phyloP scores from a whole-genome alignment of 495 filamentous ascomycete species.

The Aspergillus hancockii region DNA sequence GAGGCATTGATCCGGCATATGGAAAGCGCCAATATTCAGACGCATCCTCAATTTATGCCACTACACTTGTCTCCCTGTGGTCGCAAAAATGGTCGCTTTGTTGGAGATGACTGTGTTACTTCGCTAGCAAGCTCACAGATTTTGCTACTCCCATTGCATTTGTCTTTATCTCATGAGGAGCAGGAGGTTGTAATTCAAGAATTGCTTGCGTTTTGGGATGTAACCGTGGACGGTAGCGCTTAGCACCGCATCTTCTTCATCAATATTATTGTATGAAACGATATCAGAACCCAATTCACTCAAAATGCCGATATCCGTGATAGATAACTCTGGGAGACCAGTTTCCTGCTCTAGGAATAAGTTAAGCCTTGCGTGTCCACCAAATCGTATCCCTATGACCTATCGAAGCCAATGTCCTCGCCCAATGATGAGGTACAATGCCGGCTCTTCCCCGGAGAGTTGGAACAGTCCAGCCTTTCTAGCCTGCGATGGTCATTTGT shows the following conservation, averaged over 20 bases:
- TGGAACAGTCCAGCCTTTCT: too few relatives aligned
- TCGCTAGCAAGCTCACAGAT: constrained; percentile 13
- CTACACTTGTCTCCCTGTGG: constrained; percentile 15
- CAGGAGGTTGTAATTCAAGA: constrained; percentile 7
- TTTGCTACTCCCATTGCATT: constrained; percentile 12
- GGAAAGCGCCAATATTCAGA: constrained; percentile 2
- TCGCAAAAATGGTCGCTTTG: constrained; percentile 1
- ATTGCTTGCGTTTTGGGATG: constrained; percentile 4
- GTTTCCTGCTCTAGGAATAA: too few relatives aligned
- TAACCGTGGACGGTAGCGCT: not conserved
- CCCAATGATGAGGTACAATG: too few relatives aligned
- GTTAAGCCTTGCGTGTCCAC: too few relatives aligned
- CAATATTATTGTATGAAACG: not conserved
- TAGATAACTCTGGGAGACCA: too few relatives aligned
- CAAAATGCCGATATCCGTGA: too few relatives aligned
- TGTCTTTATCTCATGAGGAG: constrained; percentile 3
- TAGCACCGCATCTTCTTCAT: not conserved
- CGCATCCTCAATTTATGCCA: constrained; percentile 21
- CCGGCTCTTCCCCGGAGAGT: too few relatives aligned
- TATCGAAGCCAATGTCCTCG: too few relatives aligned
- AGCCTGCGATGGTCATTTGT: too few relatives aligned
- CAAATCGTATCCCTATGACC: too few relatives aligned
- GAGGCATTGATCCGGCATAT: constrained; percentile 6
- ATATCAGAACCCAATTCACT: too few relatives aligned
- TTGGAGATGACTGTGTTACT: constrained; percentile 8